Conservation (phyloP, 139 green algal genomes). For the Chlamydomonas schloesseri region DNA sequence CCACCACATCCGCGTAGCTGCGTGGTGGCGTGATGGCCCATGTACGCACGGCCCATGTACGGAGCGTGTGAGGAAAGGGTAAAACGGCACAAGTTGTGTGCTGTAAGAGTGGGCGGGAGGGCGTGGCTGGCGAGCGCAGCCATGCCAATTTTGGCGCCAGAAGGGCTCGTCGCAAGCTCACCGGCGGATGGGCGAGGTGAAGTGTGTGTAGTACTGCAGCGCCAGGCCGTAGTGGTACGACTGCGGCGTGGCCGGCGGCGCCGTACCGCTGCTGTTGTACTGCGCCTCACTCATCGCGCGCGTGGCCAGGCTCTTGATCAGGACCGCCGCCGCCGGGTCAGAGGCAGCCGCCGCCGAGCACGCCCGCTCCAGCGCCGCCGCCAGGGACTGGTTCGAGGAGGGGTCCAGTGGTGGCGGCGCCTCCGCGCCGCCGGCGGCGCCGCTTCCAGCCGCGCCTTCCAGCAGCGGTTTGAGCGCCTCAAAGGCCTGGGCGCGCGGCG, state of each 20-base stretch:
- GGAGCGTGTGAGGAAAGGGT: too few species aligned
- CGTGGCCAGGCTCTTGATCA: slow-evolving; percentile 65
- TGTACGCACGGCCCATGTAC: too few species aligned
- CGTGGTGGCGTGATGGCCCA: neutral
- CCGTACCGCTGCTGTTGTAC: slow-evolving; percentile 71
- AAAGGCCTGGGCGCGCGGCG: slow-evolving; percentile 65
- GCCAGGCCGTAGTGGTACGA: slow-evolving; percentile 80
- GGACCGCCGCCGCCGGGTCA: slow-evolving; percentile 26
- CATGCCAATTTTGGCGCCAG: too few species aligned
- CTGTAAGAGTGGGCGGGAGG: too few species aligned
- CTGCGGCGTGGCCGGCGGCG: slow-evolving; percentile 33
- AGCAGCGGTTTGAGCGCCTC: slow-evolving; percentile 8
- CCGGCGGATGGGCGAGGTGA: slow-evolving; percentile 84
- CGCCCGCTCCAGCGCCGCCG: slow-evolving; percentile 29
- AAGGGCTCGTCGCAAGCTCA: too few species aligned
- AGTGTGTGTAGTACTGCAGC: slow-evolving; percentile 85
- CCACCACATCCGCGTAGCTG: slow-evolving; percentile 64
- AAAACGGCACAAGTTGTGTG: too few species aligned
- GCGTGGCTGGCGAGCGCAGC: too few species aligned
- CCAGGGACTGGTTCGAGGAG: slow-evolving; percentile 44
- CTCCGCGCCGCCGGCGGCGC: neutral
- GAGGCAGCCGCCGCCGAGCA: neutral
- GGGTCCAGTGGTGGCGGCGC: slow-evolving; percentile 13
- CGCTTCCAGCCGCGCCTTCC: too few species aligned
- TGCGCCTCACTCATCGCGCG: slow-evolving; percentile 82